A percentile compares a stretch with the other conserved stretches of the same genome.
Evolutionary conservation across 768 basidiomycete genomes (phyloP).

Genomic region (Chalciporus chontae): DNA sequence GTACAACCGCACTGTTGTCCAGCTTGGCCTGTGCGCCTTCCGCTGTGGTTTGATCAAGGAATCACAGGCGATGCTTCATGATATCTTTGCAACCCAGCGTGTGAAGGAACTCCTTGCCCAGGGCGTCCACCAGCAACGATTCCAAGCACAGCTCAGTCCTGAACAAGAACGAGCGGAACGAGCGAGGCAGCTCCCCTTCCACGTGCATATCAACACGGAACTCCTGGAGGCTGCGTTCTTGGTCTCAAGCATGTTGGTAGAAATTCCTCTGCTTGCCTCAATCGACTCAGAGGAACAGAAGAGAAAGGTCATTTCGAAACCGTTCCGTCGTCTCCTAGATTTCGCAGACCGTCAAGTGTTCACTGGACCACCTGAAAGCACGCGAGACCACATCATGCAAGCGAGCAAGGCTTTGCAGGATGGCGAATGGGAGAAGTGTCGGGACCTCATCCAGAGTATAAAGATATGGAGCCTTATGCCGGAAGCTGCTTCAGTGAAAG

Average conservation of each 20-base stretch:
- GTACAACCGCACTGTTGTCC: slow-evolving; percentile 96
- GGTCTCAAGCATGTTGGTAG: slow-evolving; percentile 97
- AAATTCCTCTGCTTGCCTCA: slow-evolving; percentile 92
- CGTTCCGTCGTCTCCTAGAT: slow-evolving; percentile 91
- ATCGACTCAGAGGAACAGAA: slow-evolving; percentile 93
- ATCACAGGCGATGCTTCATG: slow-evolving; percentile 86
- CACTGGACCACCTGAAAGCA: slow-evolving; percentile 97
- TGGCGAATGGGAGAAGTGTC: slow-evolving; percentile 95
- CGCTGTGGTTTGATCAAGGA: slow-evolving; percentile 92
- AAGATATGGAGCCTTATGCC: slow-evolving; percentile 99
- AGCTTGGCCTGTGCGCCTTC: slow-evolving; percentile 96
- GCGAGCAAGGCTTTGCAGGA: slow-evolving; percentile 94
- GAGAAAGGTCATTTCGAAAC: slow-evolving; percentile 92
- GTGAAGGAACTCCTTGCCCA: slow-evolving; percentile 98
- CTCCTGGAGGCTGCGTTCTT: slow-evolving; percentile 96
- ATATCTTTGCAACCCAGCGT: slow-evolving; percentile 94
- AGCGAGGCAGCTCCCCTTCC: slow-evolving; percentile 94
- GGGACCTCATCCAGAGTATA: slow-evolving; percentile 91
- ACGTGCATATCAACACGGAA: slow-evolving; percentile 99
- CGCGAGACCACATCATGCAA: slow-evolving; percentile 98
- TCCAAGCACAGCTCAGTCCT: slow-evolving; percentile 72
- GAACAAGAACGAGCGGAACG: slow-evolving; percentile 98
- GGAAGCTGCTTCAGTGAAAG: slow-evolving; percentile 80
- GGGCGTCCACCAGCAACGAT: slow-evolving; percentile 91
- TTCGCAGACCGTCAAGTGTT: slow-evolving; percentile 98